Evolutionary conservation across 1,284 basidiomycete species (phyloP), one percentile per base, ranked within the genome.

Genomic region (Moesziomyces aphidis): DNA sequence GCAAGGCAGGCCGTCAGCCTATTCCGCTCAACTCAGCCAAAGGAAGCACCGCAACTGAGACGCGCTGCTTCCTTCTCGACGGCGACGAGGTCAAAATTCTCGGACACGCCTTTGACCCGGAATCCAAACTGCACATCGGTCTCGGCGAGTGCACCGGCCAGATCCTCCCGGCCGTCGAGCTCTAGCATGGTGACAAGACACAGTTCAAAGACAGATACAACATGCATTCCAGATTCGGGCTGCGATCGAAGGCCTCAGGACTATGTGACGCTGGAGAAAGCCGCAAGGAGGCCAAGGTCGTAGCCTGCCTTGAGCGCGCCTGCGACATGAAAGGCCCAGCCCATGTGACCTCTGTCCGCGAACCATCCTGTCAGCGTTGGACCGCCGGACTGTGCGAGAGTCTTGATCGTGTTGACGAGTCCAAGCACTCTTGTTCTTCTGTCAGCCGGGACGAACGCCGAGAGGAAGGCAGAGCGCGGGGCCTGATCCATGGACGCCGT

Each of bases 401-500:
- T 61, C 47, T 61, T 54, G 4, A 67, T 43, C 1, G 64, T 67
- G 15, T 54, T 61, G 9, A 67, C 64, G 4, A 67, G 22, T 1
- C 64, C 64, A 10, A 67, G 39, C 31, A 67, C 48, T 11, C 50
- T 26, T 1, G 64, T 67, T 8, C 64, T 21, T 22, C 31, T 45
- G 11, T 56, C 31, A 10, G 54, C 44, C 4, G 64, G 64, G 1
- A 67, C 50, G 8, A 52, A 67, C 0, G 54, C 53, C 0, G 58
- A 52, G 23, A 67, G n/a, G 13, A 66, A 66, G 17, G 63, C 63
- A 10, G 63, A 53, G 3, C 55, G 26, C 1, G 64, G 64, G 17
- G 64, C 64, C 24, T 67, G 58, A 15, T 67, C 64, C 64, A 67
- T 67, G 21, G 50, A 50, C 15, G 53, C 42, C 1, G 54, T 61